Conservation (phyloP, 345 rosid genomes). For the Rubroshorea leprosula region DNA sequence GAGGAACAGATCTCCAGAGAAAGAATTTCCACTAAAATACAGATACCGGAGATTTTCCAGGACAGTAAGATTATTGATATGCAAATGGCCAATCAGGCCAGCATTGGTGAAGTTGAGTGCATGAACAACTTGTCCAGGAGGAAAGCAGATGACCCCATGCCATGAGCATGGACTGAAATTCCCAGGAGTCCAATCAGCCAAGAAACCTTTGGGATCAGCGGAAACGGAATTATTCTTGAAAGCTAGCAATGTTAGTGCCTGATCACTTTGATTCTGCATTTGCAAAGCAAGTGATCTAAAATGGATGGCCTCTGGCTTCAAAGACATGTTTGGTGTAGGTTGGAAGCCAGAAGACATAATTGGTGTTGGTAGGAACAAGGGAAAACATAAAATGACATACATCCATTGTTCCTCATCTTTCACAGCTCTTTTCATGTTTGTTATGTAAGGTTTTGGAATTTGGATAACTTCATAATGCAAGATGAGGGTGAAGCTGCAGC, state of each 20-base stretch:
- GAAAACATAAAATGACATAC: neutral
- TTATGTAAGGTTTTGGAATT: too few species aligned
- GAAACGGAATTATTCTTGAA: slow-evolving; percentile 55
- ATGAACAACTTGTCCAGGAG: slow-evolving; percentile 33
- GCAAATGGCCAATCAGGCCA: slow-evolving; percentile 43
- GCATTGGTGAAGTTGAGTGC: slow-evolving; percentile 42
- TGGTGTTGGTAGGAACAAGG: neutral
- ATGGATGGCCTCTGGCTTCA: neutral
- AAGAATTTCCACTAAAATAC: slow-evolving; percentile 41
- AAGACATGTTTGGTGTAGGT: neutral
- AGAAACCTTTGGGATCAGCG: slow-evolving; percentile 44
- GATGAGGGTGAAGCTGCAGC: too few species aligned
- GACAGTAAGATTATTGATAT: slow-evolving; percentile 45
- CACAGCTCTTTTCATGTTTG: too few species aligned
- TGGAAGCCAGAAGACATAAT: neutral
- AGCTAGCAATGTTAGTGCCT: slow-evolving; percentile 32
- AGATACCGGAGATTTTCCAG: slow-evolving; percentile 46
- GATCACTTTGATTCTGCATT: slow-evolving; percentile 18
- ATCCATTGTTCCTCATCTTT: neutral
- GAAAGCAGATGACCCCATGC: slow-evolving; percentile 63
- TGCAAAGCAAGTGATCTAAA: neutral
- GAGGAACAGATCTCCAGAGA: slow-evolving; percentile 42
- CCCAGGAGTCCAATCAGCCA: slow-evolving; percentile 45
- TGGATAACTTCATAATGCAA: too few species aligned
- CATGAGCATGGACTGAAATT: slow-evolving; percentile 51